A percentile compares a stretch with the other conserved stretches of the same genome.
Conservation (phyloP, 139 green algal species). For the Coelastrella sp. region DNA sequence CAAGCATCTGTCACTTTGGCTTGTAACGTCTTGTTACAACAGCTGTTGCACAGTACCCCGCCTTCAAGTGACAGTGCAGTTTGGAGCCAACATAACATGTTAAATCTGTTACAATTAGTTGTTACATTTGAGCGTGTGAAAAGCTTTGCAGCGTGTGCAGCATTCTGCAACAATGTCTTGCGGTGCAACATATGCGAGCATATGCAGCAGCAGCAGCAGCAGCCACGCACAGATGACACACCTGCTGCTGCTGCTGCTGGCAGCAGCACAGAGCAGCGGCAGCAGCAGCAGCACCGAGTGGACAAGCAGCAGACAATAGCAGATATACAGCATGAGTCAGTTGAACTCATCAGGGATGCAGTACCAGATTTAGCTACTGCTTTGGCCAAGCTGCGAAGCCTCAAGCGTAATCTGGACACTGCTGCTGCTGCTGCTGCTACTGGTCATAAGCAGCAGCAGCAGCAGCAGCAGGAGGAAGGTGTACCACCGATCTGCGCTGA, state of each 20-base stretch:
- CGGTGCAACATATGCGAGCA: not conserved
- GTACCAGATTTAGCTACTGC: not conserved
- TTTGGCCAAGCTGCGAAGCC: not conserved
- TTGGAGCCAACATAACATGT: not conserved
- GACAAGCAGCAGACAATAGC: not conserved
- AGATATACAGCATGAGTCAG: not conserved
- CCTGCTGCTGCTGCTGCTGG: not conserved
- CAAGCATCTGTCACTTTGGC: not conserved
- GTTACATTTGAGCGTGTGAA: not conserved
- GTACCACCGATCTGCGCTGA: not conserved
- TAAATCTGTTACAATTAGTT: not conserved
- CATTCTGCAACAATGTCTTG: not conserved
- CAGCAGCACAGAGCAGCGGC: not conserved
- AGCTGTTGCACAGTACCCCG: not conserved
- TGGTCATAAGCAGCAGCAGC: not conserved
- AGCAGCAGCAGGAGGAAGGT: not conserved
- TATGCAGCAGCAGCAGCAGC: not conserved
- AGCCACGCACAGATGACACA: not conserved
- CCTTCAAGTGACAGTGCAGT: not conserved
- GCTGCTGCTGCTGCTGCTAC: not conserved
- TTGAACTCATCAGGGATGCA: not conserved
- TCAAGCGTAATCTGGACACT: not conserved
- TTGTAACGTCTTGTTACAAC: not conserved
- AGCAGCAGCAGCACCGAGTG: slow-evolving; percentile 18
- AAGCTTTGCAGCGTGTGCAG: not conserved